Conservation (phyloP, 1,284 basidiomycete species). For the Cutaneotrichosporon sp. region DNA sequence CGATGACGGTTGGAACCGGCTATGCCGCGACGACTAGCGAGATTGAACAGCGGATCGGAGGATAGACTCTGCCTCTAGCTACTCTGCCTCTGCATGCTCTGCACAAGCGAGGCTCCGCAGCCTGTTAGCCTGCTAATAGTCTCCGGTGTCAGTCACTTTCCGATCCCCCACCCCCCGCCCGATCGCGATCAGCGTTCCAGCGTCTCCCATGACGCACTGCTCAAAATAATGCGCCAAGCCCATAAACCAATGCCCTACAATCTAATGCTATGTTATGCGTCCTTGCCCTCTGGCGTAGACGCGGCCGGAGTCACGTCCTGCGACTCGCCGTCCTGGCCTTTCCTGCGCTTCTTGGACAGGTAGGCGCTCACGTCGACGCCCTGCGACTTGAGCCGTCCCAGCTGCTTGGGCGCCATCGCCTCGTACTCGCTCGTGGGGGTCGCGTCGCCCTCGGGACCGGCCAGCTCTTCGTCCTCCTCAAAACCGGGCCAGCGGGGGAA, state of each 20-base stretch:
- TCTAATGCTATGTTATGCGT: not conserved
- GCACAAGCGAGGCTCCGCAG: too few species aligned
- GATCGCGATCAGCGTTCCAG: not conserved
- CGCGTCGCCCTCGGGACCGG: slow-evolving; percentile 13
- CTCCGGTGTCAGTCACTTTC: too few species aligned
- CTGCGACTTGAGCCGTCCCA: slow-evolving; percentile 49
- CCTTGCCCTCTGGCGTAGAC: not conserved
- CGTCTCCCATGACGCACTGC: not conserved
- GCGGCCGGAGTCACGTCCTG: not conserved
- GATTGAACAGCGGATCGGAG: too few species aligned
- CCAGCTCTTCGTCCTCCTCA: slow-evolving; percentile 50
- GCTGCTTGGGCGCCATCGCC: slow-evolving; percentile 32
- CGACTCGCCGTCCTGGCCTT: slow-evolving; percentile 14
- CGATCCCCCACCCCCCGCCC: not conserved
- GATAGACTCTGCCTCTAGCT: too few species aligned
- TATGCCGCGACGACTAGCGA: too few species aligned
- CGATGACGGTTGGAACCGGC: not conserved
- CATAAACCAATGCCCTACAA: not conserved
- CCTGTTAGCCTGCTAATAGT: too few species aligned
- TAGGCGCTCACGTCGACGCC: slow-evolving; percentile 44
- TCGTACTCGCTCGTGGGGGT: slow-evolving; percentile 25
- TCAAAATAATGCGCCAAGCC: not conserved
- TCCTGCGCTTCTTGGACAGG: slow-evolving; percentile 34
- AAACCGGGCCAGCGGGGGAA: slow-evolving; percentile 51
- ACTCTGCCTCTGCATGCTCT: too few species aligned